phyloP scores from a whole-genome alignment of 2,329 filamentous ascomycete species.

The Scorias spongiosa region DNA sequence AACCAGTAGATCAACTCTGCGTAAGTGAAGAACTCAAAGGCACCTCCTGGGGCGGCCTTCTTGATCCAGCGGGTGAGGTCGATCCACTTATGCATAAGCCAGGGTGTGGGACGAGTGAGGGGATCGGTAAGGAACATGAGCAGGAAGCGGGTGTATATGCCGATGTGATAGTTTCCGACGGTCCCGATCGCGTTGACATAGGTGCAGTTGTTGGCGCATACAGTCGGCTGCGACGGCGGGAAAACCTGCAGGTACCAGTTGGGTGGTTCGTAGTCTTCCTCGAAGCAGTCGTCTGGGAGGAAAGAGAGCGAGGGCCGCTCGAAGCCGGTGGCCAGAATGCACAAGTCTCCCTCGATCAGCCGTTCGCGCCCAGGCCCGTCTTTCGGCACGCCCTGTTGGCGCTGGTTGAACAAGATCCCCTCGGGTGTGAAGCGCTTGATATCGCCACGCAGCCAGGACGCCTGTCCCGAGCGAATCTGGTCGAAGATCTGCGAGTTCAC shows the following conservation, averaged over 20 bases:
- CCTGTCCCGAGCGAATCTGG: slow-evolving; percentile 54
- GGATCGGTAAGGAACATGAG: slow-evolving; percentile 78
- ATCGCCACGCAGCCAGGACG: slow-evolving; percentile 69
- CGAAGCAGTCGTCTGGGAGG: slow-evolving; percentile 57
- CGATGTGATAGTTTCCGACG: slow-evolving; percentile 78
- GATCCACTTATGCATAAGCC: slow-evolving; percentile 76
- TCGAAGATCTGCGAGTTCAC: slow-evolving; percentile 71
- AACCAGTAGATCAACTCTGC: slow-evolving; percentile 79
- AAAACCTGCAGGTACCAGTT: slow-evolving; percentile 87
- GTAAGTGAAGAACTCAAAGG: slow-evolving; percentile 85
- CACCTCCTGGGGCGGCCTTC: slow-evolving; percentile 50
- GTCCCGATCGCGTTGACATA: slow-evolving; percentile 69
- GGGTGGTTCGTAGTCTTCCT: slow-evolving; percentile 58
- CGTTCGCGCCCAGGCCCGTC: slow-evolving; percentile 55
- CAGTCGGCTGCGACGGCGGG: slow-evolving; percentile 54
- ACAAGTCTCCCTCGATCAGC: slow-evolving; percentile 56
- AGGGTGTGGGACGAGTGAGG: slow-evolving; percentile 52
- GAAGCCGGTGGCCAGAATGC: slow-evolving; percentile 74
- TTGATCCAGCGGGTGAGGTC: slow-evolving; percentile 67
- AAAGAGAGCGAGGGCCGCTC: slow-evolving; percentile 59
- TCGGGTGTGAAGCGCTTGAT: slow-evolving; percentile 52
- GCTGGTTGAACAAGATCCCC: slow-evolving; percentile 57
- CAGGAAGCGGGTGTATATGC: slow-evolving; percentile 73
- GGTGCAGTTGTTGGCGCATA: slow-evolving; percentile 73
- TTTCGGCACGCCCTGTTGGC: slow-evolving; percentile 56